Evolutionary conservation across 768 basidiomycete genomes (phyloP).

Genomic region (Macrolepiota dolichaula): DNA sequence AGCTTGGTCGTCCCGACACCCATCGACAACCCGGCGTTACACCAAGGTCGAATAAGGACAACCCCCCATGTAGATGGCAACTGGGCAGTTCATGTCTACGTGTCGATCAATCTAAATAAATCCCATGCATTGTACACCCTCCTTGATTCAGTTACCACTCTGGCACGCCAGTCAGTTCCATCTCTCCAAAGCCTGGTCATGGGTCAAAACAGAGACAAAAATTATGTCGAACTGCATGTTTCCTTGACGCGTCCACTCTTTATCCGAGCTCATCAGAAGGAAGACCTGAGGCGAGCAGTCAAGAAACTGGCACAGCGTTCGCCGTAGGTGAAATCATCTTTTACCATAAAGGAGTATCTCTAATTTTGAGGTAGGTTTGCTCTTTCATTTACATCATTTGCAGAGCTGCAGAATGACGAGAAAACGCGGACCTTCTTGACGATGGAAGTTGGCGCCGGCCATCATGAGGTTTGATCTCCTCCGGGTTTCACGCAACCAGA

Average conservation of each 20-base stretch:
- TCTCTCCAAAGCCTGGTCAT: constrained; percentile 27
- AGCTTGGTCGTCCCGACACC: constrained; percentile 47
- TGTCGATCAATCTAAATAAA: constrained; percentile 50
- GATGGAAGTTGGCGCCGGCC: constrained; percentile 81
- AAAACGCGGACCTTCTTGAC: constrained; percentile 76
- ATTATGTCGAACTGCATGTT: constrained; percentile 62
- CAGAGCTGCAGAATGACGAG: constrained; percentile 77
- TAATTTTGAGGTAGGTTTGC: constrained; percentile 48
- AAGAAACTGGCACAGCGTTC: constrained; percentile 44
- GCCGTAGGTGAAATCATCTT: constrained; percentile 35
- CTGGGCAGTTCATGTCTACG: constrained; percentile 76
- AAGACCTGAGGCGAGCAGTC: constrained; percentile 65
- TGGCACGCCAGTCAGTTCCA: constrained; percentile 44
- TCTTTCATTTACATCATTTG: constrained; percentile 69
- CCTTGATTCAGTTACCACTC: constrained; percentile 39
- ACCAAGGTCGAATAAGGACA: constrained; percentile 79
- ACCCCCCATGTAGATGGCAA: constrained; percentile 86
- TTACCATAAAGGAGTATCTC: not conserved
- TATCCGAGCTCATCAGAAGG: constrained; percentile 75
- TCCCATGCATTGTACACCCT: constrained; percentile 41
- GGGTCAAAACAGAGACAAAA: constrained; percentile 29
- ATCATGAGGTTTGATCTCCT: constrained; percentile 53
- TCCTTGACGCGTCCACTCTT: constrained; percentile 84
- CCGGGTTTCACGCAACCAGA: not conserved
- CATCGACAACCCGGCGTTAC: constrained; percentile 69